Percentiles rank a stretch among this genome's conserved stretches.
Conservation (phyloP, 495 filamentous ascomycete genomes). For the Glonium stellatum region DNA sequence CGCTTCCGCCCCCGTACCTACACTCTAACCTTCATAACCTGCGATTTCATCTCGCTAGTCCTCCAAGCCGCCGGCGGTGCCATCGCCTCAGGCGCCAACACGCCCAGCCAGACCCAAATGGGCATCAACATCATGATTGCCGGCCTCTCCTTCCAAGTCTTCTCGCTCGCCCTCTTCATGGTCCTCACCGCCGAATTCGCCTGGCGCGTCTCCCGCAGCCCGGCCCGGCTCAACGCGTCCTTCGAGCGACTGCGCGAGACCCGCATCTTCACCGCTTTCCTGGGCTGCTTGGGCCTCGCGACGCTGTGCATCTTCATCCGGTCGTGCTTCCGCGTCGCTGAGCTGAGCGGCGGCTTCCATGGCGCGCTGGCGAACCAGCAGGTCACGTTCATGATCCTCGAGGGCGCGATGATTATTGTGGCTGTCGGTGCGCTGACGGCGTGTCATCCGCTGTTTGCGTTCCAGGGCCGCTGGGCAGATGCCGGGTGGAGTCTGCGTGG, state of each 20-base stretch:
- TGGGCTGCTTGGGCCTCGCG: constrained; percentile 2
- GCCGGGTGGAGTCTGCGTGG: too few species aligned
- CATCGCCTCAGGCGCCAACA: constrained; percentile 42
- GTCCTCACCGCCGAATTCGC: constrained; percentile 44
- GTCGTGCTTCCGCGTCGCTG: constrained; percentile 26
- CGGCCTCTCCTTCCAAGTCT: constrained; percentile 51
- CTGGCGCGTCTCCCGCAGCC: constrained; percentile 32
- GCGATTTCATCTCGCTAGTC: constrained; percentile 55
- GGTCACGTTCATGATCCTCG: background rate
- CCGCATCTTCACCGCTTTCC: constrained; percentile 3
- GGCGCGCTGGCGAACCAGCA: background rate
- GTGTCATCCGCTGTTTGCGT: constrained; percentile 47
- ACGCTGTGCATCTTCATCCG: constrained; percentile 17
- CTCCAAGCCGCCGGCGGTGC: constrained; percentile 57
- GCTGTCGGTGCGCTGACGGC: constrained; percentile 51
- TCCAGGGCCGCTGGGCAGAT: background rate
- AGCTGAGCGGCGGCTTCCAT: constrained; percentile 22
- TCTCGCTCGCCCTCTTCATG: constrained; percentile 48
- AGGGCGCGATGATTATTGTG: constrained; percentile 57
- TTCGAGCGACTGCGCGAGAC: background rate
- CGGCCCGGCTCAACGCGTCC: background rate
- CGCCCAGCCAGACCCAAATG: constrained; percentile 30
- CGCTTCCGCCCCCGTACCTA: constrained; percentile 52
- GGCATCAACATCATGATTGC: constrained; percentile 61
- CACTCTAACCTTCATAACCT: constrained; percentile 50